A percentile compares a stretch with the other conserved stretches of the same genome.
These are phyloP conservation scores for Tulasnella sp. DNA, from an alignment of 768 basidiomycete genomes.

Conservation along the genomic window DNA sequence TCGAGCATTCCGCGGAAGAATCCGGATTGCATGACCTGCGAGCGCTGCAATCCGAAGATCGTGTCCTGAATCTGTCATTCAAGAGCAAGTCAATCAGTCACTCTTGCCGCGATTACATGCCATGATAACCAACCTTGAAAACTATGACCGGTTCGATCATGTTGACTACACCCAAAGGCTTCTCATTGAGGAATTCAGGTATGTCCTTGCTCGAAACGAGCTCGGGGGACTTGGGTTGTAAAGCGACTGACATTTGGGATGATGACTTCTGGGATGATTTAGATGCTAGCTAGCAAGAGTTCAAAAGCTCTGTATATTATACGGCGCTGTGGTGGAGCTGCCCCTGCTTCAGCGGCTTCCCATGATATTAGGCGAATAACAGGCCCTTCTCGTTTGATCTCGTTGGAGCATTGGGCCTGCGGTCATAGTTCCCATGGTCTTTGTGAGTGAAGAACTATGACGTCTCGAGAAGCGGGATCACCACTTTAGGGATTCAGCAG, in stretches of 20 bases:
- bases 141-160: not conserved
- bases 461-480: not conserved
- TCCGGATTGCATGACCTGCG: not conserved
- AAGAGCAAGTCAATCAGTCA: not conserved
- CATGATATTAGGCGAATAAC: not conserved
- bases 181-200: not conserved
- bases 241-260: not conserved
- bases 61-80: not conserved
- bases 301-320: no score
- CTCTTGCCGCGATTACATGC: not conserved
- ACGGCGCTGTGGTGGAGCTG: no score
- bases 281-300: no score
- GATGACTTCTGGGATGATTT: not conserved
- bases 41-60: not conserved
- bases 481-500: not conserved
- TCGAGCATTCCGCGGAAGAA: not conserved
- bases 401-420: not conserved
- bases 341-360: not conserved
- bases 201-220: not conserved
- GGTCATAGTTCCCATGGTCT: not conserved
- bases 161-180: not conserved
- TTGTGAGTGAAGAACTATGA: not conserved
- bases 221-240: not conserved
- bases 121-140: not conserved
- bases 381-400: not conserved